Evolutionary conservation across 495 filamentous ascomycete genomes (phyloP).

Genomic region (Clohesyomyces aquaticus): DNA sequence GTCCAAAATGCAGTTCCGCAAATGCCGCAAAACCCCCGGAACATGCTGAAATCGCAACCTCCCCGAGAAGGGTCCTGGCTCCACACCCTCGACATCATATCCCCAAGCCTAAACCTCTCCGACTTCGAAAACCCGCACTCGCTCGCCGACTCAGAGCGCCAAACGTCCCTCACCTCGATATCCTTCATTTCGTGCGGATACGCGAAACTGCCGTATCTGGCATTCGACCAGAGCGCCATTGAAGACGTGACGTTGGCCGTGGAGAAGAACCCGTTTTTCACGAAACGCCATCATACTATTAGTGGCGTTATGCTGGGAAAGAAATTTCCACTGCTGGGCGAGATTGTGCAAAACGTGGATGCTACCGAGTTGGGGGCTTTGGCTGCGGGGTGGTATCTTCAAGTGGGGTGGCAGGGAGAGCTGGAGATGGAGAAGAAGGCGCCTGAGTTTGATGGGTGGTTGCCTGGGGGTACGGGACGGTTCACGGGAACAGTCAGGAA

Average conservation of each 20-base stretch:
- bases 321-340: conserved; percentile 36
- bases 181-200: conserved; percentile 47
- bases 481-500: conserved; percentile 29
- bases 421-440: conserved; percentile 38
- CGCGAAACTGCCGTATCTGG: conserved; percentile 27
- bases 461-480: conserved; percentile 45
- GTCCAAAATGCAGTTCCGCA: neutral
- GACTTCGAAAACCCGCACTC: conserved; percentile 29
- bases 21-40: conserved; percentile 7
- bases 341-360: conserved; percentile 44
- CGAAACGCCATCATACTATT: conserved; percentile 28
- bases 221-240: conserved; percentile 40
- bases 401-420: conserved; percentile 42
- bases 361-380: conserved; percentile 37
- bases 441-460: conserved; percentile 44
- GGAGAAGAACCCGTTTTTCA: conserved; percentile 28
- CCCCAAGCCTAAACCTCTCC: conserved; percentile 38
- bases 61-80: conserved; percentile 47
- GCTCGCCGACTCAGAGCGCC: conserved; percentile 23
- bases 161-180: conserved; percentile 27
- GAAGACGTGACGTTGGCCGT: too few species aligned
- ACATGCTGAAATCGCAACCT: conserved; percentile 17
- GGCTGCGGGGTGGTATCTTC: conserved; percentile 39
- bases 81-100: conserved; percentile 43
- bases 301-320: conserved; percentile 26